Percentiles rank a stretch among this genome's conserved stretches.
These are phyloP conservation scores for Mortierella sp. DNA, from an alignment of 371 early-diverging fungal genomes.

Conservation along the genomic window DNA sequence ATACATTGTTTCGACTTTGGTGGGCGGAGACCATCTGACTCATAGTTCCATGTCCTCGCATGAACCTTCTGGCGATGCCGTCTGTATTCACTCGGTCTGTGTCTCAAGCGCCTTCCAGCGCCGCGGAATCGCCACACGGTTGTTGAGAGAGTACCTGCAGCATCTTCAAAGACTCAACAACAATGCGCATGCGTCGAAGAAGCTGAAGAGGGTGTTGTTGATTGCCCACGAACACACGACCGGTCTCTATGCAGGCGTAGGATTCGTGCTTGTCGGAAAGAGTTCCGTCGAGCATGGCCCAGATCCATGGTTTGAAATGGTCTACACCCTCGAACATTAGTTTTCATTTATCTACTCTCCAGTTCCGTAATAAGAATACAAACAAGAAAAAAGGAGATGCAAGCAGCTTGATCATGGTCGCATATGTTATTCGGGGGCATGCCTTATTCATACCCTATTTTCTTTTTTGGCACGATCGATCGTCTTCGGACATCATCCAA, in stretches of 20 bases:
- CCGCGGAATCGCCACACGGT: conserved; percentile 68
- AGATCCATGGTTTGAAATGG: conserved; percentile 69
- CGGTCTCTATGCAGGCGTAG: conserved; percentile 72
- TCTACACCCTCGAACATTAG: conserved; percentile 5
- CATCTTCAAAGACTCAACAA: conserved; percentile 30
- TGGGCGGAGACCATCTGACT: conserved; percentile 63
- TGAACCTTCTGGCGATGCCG: conserved; percentile 72
- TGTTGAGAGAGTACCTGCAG: conserved; percentile 65
- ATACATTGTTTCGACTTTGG: conserved; percentile 72
- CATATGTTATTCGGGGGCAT: background rate
- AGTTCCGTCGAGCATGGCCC: conserved; percentile 78
- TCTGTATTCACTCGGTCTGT: conserved; percentile 81
- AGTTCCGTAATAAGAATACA: background rate
- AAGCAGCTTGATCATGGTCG: background rate
- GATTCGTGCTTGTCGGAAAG: conserved; percentile 68
- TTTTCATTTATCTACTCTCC: background rate
- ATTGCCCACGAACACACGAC: conserved; percentile 69
- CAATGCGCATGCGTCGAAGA: background rate
- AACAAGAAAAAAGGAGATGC: background rate
- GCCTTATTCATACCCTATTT: background rate
- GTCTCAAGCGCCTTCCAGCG: conserved; percentile 65
- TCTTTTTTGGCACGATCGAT: background rate
- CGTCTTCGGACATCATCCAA: background rate
- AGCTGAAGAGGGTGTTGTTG: conserved; percentile 63
- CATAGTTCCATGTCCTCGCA: conserved; percentile 76